Evolutionary conservation across 1,284 basidiomycete species (phyloP), one percentile per base, ranked within the genome.

Genomic region (Apiotrichum domesticum): DNA sequence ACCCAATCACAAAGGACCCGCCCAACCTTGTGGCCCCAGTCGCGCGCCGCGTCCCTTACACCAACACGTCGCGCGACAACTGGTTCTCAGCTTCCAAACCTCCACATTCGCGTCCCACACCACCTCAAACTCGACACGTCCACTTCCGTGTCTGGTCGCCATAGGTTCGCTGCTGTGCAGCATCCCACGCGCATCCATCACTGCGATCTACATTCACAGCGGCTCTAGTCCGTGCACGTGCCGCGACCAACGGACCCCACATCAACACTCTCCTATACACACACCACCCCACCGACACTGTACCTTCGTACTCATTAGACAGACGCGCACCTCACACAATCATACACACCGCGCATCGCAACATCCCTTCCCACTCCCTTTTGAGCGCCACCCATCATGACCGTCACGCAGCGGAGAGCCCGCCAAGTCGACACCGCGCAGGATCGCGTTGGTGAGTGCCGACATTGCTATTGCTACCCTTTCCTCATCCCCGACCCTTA

Each of bases 381-480:
- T 39, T 13, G 34, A 35, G 34, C 46, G 21, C 46, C 14, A 47
- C 46, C 35, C 54, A 55, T 9, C 56, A 77, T 77, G 75, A 76
- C 74, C 14, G 72, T 76, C 46, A 76, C 73, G 14, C 73, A 76
- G 55, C 56, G 75, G 49, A 61, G 74, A 45, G 67, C 65, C 35
- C 65, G 71, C 34, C 63, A 54, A 4, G 41, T 62, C 33, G 74
- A 73, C 56, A 68, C 66, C 15, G 58, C 65, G 5, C 65, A 71
- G 29, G 69, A 68, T 35, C 61, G 69, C 34, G 63, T 62, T 37
- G 66, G 74, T 75, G 48, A 67, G 72, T 39, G 8, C 37, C n/a
- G 15, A 6, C 15, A 15, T 13, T 43, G 15, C 15, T 14, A 13
- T 15, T 43, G 6, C 11, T 14, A 15, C 15, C 15, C 6, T 15